phyloP scores from a whole-genome alignment of 768 basidiomycete genomes.

The Pleurotus ostreatus region DNA sequence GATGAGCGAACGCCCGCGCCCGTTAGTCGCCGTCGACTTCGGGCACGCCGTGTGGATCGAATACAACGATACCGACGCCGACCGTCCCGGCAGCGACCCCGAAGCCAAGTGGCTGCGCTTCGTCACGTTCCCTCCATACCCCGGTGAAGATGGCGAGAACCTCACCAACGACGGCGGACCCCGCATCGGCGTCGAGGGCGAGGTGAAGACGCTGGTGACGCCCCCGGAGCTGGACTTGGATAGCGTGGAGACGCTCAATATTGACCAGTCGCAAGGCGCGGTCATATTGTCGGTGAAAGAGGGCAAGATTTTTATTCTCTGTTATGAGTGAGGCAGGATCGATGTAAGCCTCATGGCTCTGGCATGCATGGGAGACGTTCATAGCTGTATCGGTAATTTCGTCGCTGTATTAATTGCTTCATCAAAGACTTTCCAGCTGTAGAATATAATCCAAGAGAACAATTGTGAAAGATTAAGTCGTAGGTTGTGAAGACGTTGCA shows the following conservation, averaged over 20 bases:
- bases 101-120: constrained; percentile 58
- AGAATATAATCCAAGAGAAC: no score
- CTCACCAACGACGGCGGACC: constrained; percentile 19
- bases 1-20: constrained; percentile 47
- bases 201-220: constrained; percentile 57
- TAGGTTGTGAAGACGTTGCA: no score
- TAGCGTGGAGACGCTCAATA: constrained; percentile 70
- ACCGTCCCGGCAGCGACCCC: constrained; percentile 17
- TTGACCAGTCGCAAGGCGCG: constrained; percentile 73
- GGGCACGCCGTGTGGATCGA: constrained; percentile 86
- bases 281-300: constrained; percentile 64
- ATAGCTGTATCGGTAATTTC: neutral
- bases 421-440: no score
- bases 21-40: constrained; percentile 81
- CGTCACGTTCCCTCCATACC: constrained; percentile 64
- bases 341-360: no score
- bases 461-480: no score
- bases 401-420: neutral
- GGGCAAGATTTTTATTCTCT: constrained; percentile 70
- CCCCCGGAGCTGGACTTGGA: constrained; percentile 65
- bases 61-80: constrained; percentile 35
- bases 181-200: constrained; percentile 27
- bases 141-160: constrained; percentile 23
- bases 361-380: no score
- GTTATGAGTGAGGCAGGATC: constrained; percentile 42